phyloP scores from a whole-genome alignment of 495 filamentous ascomycete species.

The Evernia prunastri region DNA sequence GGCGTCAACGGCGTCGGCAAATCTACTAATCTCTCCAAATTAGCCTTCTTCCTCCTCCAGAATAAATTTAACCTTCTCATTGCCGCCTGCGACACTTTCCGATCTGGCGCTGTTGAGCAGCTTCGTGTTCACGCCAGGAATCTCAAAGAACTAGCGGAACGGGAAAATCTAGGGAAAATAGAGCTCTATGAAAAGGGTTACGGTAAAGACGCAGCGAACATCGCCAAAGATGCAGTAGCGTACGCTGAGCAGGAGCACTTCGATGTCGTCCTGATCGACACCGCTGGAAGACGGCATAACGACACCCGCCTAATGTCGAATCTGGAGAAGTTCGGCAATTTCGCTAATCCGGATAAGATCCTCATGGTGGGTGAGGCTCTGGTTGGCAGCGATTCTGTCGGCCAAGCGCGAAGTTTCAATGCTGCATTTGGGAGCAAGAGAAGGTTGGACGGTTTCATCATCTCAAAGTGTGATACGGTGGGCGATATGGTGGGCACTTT shows the following conservation, averaged over 20 bases:
- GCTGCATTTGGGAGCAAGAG: conserved; percentile 76
- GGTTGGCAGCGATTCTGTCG: conserved; percentile 88
- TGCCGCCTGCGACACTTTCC: conserved; percentile 94
- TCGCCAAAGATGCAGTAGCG: conserved; percentile 85
- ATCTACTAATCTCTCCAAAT: conserved; percentile 92
- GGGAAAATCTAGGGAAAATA: conserved; percentile 71
- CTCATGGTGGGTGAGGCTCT: conserved; percentile 98
- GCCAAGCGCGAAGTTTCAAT: conserved; percentile 94
- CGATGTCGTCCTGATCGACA: conserved; percentile 95
- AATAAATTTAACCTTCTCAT: conserved; percentile 95
- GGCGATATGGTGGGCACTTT: conserved; percentile 97
- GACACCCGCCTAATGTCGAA: conserved; percentile 91
- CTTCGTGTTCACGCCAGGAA: conserved; percentile 89
- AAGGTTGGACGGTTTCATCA: conserved; percentile 89
- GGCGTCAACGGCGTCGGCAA: conserved; percentile 98
- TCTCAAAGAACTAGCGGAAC: conserved; percentile 71
- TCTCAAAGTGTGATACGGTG: conserved; percentile 96
- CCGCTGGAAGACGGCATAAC: conserved; percentile 90
- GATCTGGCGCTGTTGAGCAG: conserved; percentile 94
- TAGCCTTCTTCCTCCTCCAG: conserved; percentile 93
- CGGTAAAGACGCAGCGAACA: conserved; percentile 91
- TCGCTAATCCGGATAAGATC: conserved; percentile 94
- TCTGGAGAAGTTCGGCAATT: conserved; percentile 92
- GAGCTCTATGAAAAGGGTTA: conserved; percentile 96
- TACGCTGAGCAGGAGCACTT: conserved; percentile 68